Base-by-base conservation (phyloP, 2,329 filamentous ascomycete species). In the Xylariaceae sp. region DNA sequence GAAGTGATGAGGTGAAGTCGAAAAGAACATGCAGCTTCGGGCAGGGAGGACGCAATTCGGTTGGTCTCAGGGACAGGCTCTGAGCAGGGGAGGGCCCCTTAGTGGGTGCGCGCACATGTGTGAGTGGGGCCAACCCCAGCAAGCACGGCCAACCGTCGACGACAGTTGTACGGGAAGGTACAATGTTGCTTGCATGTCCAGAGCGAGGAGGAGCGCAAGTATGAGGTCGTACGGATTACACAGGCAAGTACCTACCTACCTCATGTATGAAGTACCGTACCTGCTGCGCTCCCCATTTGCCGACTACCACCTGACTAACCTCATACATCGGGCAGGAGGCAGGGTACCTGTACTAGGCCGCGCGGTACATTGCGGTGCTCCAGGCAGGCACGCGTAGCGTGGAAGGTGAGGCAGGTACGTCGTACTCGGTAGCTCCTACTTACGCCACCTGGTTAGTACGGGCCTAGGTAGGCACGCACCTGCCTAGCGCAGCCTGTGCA, bases 1-100 rank as follows among this genome's bases (percentile, higher is more conserved):
- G 61, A 62, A 67, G 66, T 67, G 67, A 70, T 67, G 68, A 70
- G 67, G 66, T 70, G 68, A 70, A 70, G 68, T 70, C 62, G 68
- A 70, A 70, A 69, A 68, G 68, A 68, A 64, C 65, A 66, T 69
- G 67, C 67, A 70, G 63, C 62, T 66, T 66, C 65, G 63, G 62
- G 64, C 52, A 64, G 66, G 66, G 65, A 67, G 23, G 66, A 67
- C 64, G 61, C 63, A 67, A 65, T 64, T 66, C 67, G 65, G 68
- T 70, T 70, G 68, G 68, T 67, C 67, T 66, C 59, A 59, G 65
- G 59, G 57, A 63, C 60, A 51, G 23, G 49, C 49, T 50, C 49
- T 35, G 23, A 17, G 23, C 49, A 62, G 61, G 62, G 60, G 57
- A 64, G 63, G 65, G 66, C 62, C 62, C 39, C 45, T 55, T 56